Conservation (phyloP, 352 stramenopile species). For the Globisporangium recalcitrans region DNA sequence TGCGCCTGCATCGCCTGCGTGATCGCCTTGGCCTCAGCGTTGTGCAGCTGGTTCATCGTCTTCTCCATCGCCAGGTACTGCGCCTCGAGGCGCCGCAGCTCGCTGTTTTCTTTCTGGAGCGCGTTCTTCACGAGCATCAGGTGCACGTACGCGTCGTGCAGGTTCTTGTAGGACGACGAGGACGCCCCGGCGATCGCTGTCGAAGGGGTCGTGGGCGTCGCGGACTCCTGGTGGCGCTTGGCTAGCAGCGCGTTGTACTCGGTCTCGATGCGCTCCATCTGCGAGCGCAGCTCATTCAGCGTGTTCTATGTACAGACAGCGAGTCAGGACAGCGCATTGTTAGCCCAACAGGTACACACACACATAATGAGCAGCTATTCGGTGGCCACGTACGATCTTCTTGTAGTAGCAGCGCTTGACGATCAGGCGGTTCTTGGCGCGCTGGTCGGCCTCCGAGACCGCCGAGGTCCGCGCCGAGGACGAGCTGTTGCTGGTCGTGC, state of each 20-base stretch:
- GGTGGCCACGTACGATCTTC: constrained; percentile 69
- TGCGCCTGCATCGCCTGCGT: constrained; percentile 20
- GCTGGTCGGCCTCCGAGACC: constrained; percentile 41
- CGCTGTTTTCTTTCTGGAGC: constrained; percentile 48
- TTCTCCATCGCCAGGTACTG: constrained; percentile 45
- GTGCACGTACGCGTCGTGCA: constrained; percentile 44
- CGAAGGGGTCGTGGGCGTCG: constrained; percentile 20
- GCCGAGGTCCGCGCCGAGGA: constrained; percentile 31
- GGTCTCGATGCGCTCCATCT: constrained; percentile 35
- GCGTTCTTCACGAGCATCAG: constrained; percentile 42
- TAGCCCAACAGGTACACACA: not conserved
- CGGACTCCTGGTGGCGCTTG: constrained; percentile 24
- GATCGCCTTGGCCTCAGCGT: constrained; percentile 35
- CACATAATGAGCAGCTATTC: not conserved
- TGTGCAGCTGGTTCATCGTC: constrained; percentile 33
- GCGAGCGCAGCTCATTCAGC: constrained; percentile 44
- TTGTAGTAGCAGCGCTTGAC: constrained; percentile 79
- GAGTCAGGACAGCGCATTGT: not conserved
- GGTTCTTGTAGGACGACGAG: constrained; percentile 7
- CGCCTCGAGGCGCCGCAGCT: constrained; percentile 38
- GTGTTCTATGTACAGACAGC: constrained; percentile 35
- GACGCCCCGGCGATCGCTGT: not conserved
- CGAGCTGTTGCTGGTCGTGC: constrained; percentile 18
- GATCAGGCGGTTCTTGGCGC: constrained; percentile 62
- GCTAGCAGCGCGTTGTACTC: constrained; percentile 31